A percentile compares a stretch with the other conserved stretches of the same genome.
Evolutionary conservation across 768 basidiomycete species (phyloP).

Genomic region (Fistulinella prunicolor): DNA sequence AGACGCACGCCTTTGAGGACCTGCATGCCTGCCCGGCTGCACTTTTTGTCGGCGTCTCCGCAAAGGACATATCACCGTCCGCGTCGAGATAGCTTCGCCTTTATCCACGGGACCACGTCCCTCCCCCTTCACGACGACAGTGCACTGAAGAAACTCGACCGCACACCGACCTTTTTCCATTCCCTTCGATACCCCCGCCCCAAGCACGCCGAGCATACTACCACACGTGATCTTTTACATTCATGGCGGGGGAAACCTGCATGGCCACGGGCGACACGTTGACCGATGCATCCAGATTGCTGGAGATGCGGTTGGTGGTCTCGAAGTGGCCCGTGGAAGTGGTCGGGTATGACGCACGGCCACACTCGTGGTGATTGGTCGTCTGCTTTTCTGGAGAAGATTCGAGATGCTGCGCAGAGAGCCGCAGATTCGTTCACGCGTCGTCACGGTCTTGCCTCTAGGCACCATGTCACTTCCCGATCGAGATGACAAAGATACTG

Average conservation of each 20-base stretch:
- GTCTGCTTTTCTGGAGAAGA: constrained; percentile 12
- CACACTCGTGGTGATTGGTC: constrained; percentile 24
- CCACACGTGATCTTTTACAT: constrained; percentile 13
- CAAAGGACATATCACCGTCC: not conserved
- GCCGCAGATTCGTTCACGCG: constrained; percentile 3
- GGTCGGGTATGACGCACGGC: constrained; percentile 23
- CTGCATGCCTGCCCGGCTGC: no score
- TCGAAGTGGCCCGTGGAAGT: constrained; percentile 12
- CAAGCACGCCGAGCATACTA: not conserved
- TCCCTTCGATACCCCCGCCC: not conserved
- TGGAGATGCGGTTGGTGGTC: constrained; percentile 5
- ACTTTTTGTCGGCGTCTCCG: not conserved
- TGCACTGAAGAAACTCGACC: constrained; percentile 1
- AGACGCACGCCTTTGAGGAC: no score
- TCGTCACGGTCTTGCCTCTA: no score
- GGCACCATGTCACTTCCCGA: no score
- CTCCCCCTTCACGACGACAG: not conserved
- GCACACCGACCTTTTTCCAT: constrained; percentile 12
- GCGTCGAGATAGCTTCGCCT: constrained; percentile 4
- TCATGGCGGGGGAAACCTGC: constrained; percentile 11
- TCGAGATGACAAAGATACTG: no score
- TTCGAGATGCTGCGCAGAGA: constrained; percentile 13
- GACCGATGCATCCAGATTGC: constrained; percentile 7
- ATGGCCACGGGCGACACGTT: constrained; percentile 17
- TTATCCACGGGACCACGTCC: not conserved